Percentiles rank a stretch among this genome's conserved stretches.
These are phyloP conservation scores for Monascus ruber DNA, from an alignment of 2,329 filamentous ascomycete genomes.

Conservation along the genomic window DNA sequence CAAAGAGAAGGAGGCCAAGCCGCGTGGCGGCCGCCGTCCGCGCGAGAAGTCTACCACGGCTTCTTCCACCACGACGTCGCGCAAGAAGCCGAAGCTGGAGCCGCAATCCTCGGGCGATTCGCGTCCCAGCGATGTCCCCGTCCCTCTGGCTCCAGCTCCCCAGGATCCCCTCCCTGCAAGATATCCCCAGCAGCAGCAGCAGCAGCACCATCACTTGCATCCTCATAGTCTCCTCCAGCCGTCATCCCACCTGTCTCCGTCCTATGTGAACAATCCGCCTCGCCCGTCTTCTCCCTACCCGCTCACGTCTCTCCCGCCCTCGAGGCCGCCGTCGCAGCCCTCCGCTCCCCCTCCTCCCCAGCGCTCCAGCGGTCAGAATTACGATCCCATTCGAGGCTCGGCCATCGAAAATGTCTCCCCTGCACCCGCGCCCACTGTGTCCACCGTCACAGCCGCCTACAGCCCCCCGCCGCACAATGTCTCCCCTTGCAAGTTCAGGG, in stretches of 20 bases:
- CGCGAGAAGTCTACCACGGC: constrained; percentile 24
- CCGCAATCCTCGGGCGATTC: background rate
- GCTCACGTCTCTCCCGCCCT: constrained; percentile 41
- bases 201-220: constrained; percentile 11
- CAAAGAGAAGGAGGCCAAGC: constrained; percentile 14
- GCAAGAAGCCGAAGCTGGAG: constrained; percentile 39
- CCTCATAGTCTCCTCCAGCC: constrained; percentile 10
- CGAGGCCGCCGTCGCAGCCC: constrained; percentile 32
- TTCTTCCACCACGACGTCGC: constrained; percentile 17
- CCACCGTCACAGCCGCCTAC: constrained; percentile 33
- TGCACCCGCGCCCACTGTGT: constrained; percentile 26
- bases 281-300: constrained; percentile 45
- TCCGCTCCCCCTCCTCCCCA: constrained; percentile 24
- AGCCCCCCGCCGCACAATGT: constrained; percentile 37
- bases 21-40: constrained; percentile 20
- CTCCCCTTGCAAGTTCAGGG: constrained; percentile 47
- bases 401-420: constrained; percentile 41
- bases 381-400: constrained; percentile 69
- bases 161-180: too few species aligned
- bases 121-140: too few species aligned
- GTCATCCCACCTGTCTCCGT: constrained; percentile 4
- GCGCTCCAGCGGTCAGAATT: constrained; percentile 66
- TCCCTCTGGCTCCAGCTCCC: too few species aligned
- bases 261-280: constrained; percentile 29
- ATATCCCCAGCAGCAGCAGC: constrained; percentile 4